Evolutionary conservation across 352 stramenopile genomes (phyloP), one percentile per base, ranked within the genome.

Genomic region (Aphanomyces cochlioides): DNA sequence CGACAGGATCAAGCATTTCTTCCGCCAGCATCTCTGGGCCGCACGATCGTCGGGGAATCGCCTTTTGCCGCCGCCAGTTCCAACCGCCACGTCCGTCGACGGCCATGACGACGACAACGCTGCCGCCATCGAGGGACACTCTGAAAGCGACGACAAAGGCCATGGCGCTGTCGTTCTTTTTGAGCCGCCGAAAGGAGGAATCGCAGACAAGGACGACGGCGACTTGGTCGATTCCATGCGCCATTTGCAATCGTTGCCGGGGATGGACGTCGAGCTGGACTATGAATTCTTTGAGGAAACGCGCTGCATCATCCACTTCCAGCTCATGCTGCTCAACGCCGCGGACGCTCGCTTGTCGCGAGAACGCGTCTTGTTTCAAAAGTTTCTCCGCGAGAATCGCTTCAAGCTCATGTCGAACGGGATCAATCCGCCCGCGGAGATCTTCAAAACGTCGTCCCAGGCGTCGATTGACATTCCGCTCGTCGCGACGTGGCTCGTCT

Each of bases 391-490:
- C 43, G 92, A 98, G 75, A 97, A 98, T 72, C 84, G 90, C 58
- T 97, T 97, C 79, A 96, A 97, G 75, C 85, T 98, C 74, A 89
- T 97, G 77, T 93, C 89, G 17, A 98, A 96, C 60, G 88, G 90
- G 3, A 96, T 97, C 56, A 91, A 93, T 48, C 90, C 90, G 28
- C 91, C 91, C 1, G 84, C 88, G 19, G 92, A 92, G 56, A 92
- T 97, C 66, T 97, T 97, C 76, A 88, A 84, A 53, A 93, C 85
- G 43, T 89, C 78, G 64, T 96, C 87, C 28, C 95, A 92, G 41
- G 88, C 88, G 17, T 95, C 87, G 13, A 93, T 97, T 47, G 89
- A 97, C 69, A 94, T 97, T 45, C 79, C 84, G 13, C 75, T 97
- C 15, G 87, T 97, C 13, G 88, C 91, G 5, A 85, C 96, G 36